Conservation (phyloP, 257 asterid genomes). For the Solanum infundibuliforme region DNA sequence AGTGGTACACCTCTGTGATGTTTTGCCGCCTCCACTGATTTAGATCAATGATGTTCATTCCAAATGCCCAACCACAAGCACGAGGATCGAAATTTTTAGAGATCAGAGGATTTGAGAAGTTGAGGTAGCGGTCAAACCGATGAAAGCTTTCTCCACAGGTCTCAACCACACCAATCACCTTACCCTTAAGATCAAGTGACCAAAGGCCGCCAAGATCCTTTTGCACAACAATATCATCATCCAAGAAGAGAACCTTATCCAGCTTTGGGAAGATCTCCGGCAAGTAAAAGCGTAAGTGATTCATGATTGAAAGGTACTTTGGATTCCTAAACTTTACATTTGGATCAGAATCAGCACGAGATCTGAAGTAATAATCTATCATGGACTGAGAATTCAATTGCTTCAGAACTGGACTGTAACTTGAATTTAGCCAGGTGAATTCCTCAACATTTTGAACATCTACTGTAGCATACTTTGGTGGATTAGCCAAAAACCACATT, state of each 20-base stretch:
- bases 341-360: conserved; percentile 58
- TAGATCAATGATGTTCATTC: conserved; percentile 79
- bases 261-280: conserved; percentile 88
- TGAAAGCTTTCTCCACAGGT: conserved; percentile 95
- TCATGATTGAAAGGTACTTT: conserved; percentile 88
- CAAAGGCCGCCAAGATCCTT: conserved; percentile 73
- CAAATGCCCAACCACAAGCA: conserved; percentile 98
- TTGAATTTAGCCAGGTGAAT: conserved; percentile 85
- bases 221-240: conserved; percentile 80
- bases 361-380: conserved; percentile 83
- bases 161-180: conserved; percentile 92
- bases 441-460: conserved; percentile 79
- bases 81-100: conserved; percentile 56
- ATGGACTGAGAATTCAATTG: conserved; percentile 66
- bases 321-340: conserved; percentile 88
- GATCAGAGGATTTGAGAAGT: conserved; percentile 81
- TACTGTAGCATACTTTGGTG: conserved; percentile 56
- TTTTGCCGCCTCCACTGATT: conserved; percentile 67
- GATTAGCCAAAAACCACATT: conserved; percentile 94
- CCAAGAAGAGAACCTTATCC: conserved; percentile 74
- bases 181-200: conserved; percentile 69
- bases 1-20: conserved; percentile 76
- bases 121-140: conserved; percentile 85
- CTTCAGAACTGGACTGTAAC: conserved; percentile 89
- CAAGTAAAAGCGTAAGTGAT: conserved; percentile 89